phyloP scores from a whole-genome alignment of 768 basidiomycete species.

The Xerocomellus dryophilus region DNA sequence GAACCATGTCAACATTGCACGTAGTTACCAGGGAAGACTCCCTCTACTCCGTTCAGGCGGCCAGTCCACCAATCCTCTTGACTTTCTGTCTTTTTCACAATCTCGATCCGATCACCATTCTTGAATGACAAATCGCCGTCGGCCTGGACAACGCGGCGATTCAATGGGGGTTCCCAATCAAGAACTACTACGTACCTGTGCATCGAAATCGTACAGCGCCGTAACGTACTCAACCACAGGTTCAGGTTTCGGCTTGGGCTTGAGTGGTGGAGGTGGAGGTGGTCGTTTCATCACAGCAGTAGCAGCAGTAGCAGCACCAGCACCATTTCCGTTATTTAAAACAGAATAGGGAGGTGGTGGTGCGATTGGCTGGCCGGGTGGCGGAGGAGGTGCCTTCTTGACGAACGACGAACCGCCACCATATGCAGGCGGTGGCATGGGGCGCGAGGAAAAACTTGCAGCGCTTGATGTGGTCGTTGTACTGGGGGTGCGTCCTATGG shows the following conservation, averaged over 20 bases:
- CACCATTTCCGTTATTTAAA: constrained; percentile 16
- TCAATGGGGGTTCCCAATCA: background rate
- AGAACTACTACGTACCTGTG: constrained; percentile 55
- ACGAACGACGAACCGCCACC: constrained; percentile 31
- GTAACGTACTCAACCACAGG: constrained; percentile 73
- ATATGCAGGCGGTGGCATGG: constrained; percentile 23
- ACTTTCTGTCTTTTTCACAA: constrained; percentile 77
- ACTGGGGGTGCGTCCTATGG: constrained; percentile 33
- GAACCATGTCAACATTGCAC: constrained; percentile 22
- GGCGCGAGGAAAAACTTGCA: constrained; percentile 23
- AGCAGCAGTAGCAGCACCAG: constrained; percentile 35
- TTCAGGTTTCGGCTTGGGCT: constrained; percentile 77
- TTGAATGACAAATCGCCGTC: constrained; percentile 91
- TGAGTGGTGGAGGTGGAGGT: constrained; percentile 89
- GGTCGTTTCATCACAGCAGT: constrained; percentile 60
- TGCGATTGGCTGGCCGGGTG: constrained; percentile 31
- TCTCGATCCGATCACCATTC: constrained; percentile 86
- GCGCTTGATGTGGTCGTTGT: constrained; percentile 27
- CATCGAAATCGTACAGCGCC: constrained; percentile 91
- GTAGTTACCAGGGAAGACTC: constrained; percentile 82
- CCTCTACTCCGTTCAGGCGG: constrained; percentile 72
- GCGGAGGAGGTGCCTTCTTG: constrained; percentile 43
- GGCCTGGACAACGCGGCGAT: constrained; percentile 44
- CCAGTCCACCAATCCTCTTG: constrained; percentile 99
- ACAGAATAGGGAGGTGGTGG: constrained; percentile 44